Conservation (phyloP, 2,329 filamentous ascomycete species). For the Monosporascus sp. region DNA sequence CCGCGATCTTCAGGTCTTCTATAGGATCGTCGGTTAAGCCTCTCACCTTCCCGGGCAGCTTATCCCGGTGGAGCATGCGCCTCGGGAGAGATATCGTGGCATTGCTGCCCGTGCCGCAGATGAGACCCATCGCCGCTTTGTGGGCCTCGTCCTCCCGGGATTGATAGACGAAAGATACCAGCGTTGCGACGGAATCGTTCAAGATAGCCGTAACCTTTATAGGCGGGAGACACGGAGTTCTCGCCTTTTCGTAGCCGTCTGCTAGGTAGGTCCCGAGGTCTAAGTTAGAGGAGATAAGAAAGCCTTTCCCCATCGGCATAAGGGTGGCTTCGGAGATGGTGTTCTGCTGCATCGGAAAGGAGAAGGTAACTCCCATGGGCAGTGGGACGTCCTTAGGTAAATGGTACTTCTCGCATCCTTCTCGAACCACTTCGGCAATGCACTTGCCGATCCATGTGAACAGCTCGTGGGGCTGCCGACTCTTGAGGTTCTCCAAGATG, state of each 20-base stretch:
- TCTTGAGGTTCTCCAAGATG: constrained; percentile 67
- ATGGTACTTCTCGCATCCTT: constrained; percentile 41
- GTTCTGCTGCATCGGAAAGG: constrained; percentile 63
- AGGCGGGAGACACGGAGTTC: constrained; percentile 47
- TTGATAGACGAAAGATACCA: constrained; percentile 71
- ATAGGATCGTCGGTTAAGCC: constrained; percentile 39
- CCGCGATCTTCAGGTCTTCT: constrained; percentile 59
- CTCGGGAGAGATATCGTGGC: constrained; percentile 70
- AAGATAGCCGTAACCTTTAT: constrained; percentile 71
- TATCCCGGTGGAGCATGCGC: constrained; percentile 56
- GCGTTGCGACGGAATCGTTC: constrained; percentile 75
- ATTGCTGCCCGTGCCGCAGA: constrained; percentile 77
- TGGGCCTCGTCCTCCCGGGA: constrained; percentile 55
- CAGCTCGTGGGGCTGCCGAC: constrained; percentile 66
- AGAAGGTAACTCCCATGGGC: constrained; percentile 64
- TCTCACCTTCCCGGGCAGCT: constrained; percentile 47
- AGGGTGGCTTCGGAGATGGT: constrained; percentile 57
- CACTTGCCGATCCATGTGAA: constrained; percentile 79
- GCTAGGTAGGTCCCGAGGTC: constrained; percentile 56
- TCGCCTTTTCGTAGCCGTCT: constrained; percentile 51
- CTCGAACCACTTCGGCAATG: constrained; percentile 65
- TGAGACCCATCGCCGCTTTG: constrained; percentile 71
- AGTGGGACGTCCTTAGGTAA: constrained; percentile 41
- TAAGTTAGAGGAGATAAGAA: constrained; percentile 54
- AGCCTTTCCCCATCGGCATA: constrained; percentile 67